Evolutionary conservation across 345 rosid species (phyloP).

Genomic region (Gossypium sturtianum): DNA sequence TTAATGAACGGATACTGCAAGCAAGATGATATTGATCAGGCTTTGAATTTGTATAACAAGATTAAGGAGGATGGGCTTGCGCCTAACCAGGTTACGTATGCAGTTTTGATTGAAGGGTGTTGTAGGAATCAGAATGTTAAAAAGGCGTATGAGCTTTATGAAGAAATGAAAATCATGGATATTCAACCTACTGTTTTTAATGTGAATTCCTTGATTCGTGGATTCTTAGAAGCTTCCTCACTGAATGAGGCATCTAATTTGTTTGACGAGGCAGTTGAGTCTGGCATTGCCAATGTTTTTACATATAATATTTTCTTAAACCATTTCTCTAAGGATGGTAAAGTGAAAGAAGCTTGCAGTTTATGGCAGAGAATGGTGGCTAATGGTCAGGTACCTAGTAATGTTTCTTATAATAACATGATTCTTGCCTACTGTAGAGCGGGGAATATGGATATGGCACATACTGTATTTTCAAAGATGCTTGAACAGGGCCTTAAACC

Average conservation of each 20-base stretch:
- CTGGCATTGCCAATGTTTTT: conserved; percentile 46
- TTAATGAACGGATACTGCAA: conserved; percentile 60
- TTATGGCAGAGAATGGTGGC: conserved; percentile 56
- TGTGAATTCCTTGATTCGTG: conserved; percentile 47
- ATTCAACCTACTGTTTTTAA: conserved; percentile 42
- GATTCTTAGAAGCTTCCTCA: conserved; percentile 37
- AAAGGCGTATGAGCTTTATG: conserved; percentile 54
- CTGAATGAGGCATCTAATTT: conserved; percentile 42
- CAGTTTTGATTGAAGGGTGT: conserved; percentile 63
- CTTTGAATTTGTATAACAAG: conserved; percentile 51
- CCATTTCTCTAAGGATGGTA: conserved; percentile 48
- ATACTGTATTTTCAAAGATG: conserved; percentile 39
- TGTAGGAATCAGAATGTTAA: conserved; percentile 48
- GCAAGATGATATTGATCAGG: conserved; percentile 39
- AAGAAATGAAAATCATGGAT: conserved; percentile 48
- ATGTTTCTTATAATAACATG: conserved; percentile 57
- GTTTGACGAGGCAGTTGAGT: conserved; percentile 52
- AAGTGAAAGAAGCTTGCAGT: conserved; percentile 44
- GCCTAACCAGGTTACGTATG: conserved; percentile 56
- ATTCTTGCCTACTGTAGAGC: conserved; percentile 48
- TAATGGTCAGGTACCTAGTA: conserved; percentile 36
- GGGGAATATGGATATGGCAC: conserved; percentile 45
- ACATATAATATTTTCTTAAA: conserved; percentile 46
- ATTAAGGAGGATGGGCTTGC: conserved; percentile 49
- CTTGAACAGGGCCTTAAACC: conserved; percentile 49